These are phyloP conservation scores for Aspergillus brunneoviolaceus DNA, from an alignment of 2,329 filamentous ascomycete genomes.

Conservation along the genomic window DNA sequence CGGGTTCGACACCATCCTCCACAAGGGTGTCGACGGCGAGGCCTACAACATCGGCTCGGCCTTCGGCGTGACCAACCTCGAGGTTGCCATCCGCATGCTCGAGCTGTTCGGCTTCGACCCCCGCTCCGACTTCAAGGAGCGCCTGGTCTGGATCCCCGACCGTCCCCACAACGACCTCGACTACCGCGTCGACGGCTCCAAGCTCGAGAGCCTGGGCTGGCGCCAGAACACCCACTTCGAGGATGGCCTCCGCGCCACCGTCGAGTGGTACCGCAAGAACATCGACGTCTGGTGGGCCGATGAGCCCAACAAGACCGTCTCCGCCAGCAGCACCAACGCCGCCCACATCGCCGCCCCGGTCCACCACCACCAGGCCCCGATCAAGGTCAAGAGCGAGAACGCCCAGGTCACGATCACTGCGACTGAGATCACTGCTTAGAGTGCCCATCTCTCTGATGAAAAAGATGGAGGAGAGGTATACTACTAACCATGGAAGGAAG, in stretches of 20 bases:
- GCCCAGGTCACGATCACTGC: no score
- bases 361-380: no score
- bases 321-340: no score
- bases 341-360: no score
- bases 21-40: constrained; percentile 71
- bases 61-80: constrained; percentile 73
- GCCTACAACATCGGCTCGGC: constrained; percentile 80
- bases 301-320: background rate
- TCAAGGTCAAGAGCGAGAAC: no score
- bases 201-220: constrained; percentile 68
- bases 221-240: constrained; percentile 64
- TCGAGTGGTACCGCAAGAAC: constrained; percentile 63
- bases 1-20: constrained; percentile 80
- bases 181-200: constrained; percentile 70
- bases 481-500: no score
- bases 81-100: constrained; percentile 66
- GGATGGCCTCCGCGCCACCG: constrained; percentile 62
- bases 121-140: constrained; percentile 54
- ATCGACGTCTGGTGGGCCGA: constrained; percentile 1
- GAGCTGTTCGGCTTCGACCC: constrained; percentile 59
- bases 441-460: no score
- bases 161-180: constrained; percentile 75
- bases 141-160: constrained; percentile 74
- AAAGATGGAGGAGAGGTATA: no score
- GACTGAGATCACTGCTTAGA: no score